Evolutionary conservation across 2,329 filamentous ascomycete genomes (phyloP).

Genomic region (Botrytis pseudocinerea): DNA sequence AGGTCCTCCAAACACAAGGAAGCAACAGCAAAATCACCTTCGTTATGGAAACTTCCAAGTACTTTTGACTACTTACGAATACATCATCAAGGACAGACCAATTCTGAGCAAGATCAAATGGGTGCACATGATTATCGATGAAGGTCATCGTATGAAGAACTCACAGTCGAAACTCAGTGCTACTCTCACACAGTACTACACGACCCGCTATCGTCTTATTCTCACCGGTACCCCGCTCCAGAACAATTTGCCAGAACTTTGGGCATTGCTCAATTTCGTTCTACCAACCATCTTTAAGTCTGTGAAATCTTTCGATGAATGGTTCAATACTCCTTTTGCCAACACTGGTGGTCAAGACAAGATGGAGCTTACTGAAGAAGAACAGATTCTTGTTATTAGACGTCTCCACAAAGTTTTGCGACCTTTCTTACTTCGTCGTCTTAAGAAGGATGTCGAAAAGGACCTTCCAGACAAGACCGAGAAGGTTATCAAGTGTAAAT

Average conservation of each 20-base stretch:
- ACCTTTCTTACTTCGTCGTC: constrained; percentile 93
- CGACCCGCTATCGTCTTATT: constrained; percentile 91
- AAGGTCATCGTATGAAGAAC: constrained; percentile 99
- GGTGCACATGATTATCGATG: constrained; percentile 99
- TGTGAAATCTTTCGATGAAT: constrained; percentile 97
- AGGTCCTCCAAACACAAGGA: constrained; percentile 83
- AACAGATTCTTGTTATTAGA: constrained; percentile 95
- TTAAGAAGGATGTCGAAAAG: constrained; percentile 99
- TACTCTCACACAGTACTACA: constrained; percentile 94
- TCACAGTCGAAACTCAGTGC: constrained; percentile 91
- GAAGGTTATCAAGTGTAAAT: constrained; percentile 98
- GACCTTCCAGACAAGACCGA: constrained; percentile 98
- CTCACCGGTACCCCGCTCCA: constrained; percentile 95
- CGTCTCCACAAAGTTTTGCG: constrained; percentile 97
- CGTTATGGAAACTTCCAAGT: constrained; percentile 96
- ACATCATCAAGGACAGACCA: constrained; percentile 98
- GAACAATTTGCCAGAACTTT: constrained; percentile 94
- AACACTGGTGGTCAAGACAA: constrained; percentile 98
- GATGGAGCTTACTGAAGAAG: constrained; percentile 99
- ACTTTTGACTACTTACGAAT: constrained; percentile 95
- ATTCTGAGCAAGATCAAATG: constrained; percentile 98
- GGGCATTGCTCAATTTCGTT: constrained; percentile 98
- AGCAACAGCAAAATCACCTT: constrained; percentile 89
- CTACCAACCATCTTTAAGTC: constrained; percentile 99
- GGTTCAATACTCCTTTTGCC: constrained; percentile 99